Conservation (phyloP, 441 rosid genomes). For the Macaranga tanarius region DNA sequence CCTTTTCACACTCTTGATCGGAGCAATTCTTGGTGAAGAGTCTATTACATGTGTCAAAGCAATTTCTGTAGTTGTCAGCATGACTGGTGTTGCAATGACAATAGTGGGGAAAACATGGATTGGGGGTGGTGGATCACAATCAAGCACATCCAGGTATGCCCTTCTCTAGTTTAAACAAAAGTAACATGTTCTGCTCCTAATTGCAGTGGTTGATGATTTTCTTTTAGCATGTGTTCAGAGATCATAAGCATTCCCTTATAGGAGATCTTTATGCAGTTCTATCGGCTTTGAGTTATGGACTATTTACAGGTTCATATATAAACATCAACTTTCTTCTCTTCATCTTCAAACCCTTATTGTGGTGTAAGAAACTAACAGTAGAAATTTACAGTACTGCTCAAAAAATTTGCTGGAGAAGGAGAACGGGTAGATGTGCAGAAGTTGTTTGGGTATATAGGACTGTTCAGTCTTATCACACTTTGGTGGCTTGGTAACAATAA, state of each 20-base stretch:
- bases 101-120: slow-evolving; percentile 42
- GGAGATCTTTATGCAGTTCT: slow-evolving; percentile 49
- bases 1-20: slow-evolving; percentile 49
- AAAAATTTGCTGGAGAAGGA: slow-evolving; percentile 47
- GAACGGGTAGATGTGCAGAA: slow-evolving; percentile 47
- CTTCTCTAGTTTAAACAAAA: not conserved
- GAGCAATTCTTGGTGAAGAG: slow-evolving; percentile 44
- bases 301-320: slow-evolving; percentile 37
- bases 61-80: slow-evolving; percentile 43
- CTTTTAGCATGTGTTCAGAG: slow-evolving; percentile 13
- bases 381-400: slow-evolving; percentile 40
- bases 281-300: slow-evolving; percentile 41
- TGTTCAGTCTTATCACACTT: slow-evolving; percentile 33
- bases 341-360: not conserved
- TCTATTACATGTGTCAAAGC: slow-evolving; percentile 35
- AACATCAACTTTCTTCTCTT: not conserved
- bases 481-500: slow-evolving; percentile 52
- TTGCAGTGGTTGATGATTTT: not conserved
- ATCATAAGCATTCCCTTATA: slow-evolving; percentile 31
- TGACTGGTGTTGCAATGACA: slow-evolving; percentile 54
- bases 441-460: slow-evolving; percentile 44
- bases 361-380: not conserved
- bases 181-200: not conserved
- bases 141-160: slow-evolving; percentile 24
- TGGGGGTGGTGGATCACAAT: slow-evolving; percentile 26